These are phyloP conservation scores for Candida sp. DNA, from an alignment of 1,139 yeast species.

Conservation along the genomic window DNA sequence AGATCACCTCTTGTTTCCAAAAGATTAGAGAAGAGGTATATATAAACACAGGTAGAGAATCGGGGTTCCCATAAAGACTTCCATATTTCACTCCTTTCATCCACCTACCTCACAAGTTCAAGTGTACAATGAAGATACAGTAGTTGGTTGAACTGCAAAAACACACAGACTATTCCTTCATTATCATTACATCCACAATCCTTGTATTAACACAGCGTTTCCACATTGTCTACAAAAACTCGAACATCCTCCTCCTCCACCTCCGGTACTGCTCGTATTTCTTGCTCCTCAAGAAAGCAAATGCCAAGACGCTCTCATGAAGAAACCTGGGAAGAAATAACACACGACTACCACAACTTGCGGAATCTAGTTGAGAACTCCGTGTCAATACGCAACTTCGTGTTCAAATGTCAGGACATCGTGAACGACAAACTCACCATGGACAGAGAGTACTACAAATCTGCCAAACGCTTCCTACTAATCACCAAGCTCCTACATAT, in stretches of 20 bases:
- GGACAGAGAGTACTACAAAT: constrained; percentile 8
- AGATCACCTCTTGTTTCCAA: not conserved
- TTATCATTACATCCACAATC: not conserved
- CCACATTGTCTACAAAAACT: not conserved
- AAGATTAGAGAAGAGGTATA: not conserved
- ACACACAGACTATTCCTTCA: not conserved
- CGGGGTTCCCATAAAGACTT: not conserved
- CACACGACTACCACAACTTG: constrained; percentile 1
- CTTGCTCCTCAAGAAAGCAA: not conserved
- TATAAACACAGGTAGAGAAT: no score
- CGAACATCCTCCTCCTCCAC: not conserved
- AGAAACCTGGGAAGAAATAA: constrained; percentile 4
- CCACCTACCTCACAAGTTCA: not conserved
- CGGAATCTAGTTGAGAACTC: constrained; percentile 3
- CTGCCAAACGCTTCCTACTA: constrained; percentile 8
- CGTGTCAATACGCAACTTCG: constrained; percentile 5
- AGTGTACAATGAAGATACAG: not conserved
- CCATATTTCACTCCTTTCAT: not conserved
- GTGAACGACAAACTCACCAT: constrained; percentile 7
- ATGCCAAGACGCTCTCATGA: constrained; percentile 1
- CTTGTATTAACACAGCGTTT: not conserved
- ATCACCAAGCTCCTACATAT: constrained; percentile 9
- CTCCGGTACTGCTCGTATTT: not conserved
- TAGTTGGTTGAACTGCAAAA: not conserved
- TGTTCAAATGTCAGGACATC: constrained; percentile 10